Evolutionary conservation across 1,139 yeast genomes (phyloP), one percentile per base, ranked within the genome.

Genomic region (Insectozyma bohioensis): DNA sequence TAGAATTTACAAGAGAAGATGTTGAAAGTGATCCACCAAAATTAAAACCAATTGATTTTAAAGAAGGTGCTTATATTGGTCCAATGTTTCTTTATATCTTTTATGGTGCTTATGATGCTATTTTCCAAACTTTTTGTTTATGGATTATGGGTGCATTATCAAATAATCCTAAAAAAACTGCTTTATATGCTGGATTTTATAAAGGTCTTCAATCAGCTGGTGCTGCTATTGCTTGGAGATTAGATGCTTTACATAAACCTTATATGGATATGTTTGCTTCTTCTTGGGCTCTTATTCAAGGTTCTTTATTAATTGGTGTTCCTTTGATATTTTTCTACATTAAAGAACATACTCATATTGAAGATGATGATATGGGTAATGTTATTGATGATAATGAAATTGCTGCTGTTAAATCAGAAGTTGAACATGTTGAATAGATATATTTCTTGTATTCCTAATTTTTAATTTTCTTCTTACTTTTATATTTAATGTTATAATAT

Each of bases 141-240:
- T 78, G 81, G 78, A 40, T 70, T 21, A 57, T 78, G 55, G 84
- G 84, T 34, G 72, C 80, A 19, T 52, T 78, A 38, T 70, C 81
- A 40, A 76, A 77, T 52, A 71, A 72, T 50, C 74, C 81, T 21
- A 66, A 73, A 56, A 75, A 69, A 50, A 58, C 67, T 17, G 80
- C 83, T 9, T 59, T 77, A 38, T 76, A 75, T 46, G 80, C 78
- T 28, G 82, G 83, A 28, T 74, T 74, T 54, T 78, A 75, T 61
- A 78, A 78, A 59, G 78, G 81, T 39, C 56, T 78, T 33, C 85
- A 78, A 57, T 71, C 79, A 18, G 82, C 80, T 10, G 82, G 80
- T 49, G 78, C 79, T 13, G 83, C 80, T 14, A 62, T 78, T 37
- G 74, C 71, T 8, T 78, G 84, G 83, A 58, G 80, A 46, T 57